These are phyloP conservation scores for Aaosphaeria arxii DNA, from an alignment of 2,329 filamentous ascomycete genomes.

Conservation along the genomic window DNA sequence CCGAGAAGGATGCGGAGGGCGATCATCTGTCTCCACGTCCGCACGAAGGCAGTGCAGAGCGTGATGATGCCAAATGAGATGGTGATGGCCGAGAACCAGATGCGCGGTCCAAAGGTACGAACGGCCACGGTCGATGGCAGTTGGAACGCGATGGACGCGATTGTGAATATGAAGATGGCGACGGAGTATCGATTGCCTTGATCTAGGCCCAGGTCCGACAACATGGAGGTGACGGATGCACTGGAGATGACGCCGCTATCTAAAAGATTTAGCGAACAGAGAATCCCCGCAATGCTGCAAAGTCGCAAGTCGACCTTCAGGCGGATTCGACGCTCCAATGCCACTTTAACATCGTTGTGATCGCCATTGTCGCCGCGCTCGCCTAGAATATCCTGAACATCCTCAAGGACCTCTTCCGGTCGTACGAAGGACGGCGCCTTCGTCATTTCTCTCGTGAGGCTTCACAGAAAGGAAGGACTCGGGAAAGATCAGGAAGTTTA, in stretches of 20 bases:
- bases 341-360: slow-evolving; percentile 7
- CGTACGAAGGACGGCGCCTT: neutral
- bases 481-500: too few species aligned
- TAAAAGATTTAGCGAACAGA: slow-evolving; percentile 67
- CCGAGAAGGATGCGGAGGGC: slow-evolving; percentile 64
- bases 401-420: neutral
- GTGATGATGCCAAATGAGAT: slow-evolving; percentile 63
- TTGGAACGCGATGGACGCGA: slow-evolving; percentile 66
- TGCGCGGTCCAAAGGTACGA: slow-evolving; percentile 61
- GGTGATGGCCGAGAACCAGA: slow-evolving; percentile 61
- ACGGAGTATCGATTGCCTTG: slow-evolving; percentile 65
- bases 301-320: slow-evolving; percentile 65
- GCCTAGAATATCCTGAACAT: neutral
- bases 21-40: slow-evolving; percentile 68
- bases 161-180: slow-evolving; percentile 71
- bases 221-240: slow-evolving; percentile 68
- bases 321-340: slow-evolving; percentile 50
- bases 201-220: slow-evolving; percentile 59
- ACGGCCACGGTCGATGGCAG: slow-evolving; percentile 67
- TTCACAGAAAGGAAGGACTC: too few species aligned
- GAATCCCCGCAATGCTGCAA: slow-evolving; percentile 68
- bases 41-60: slow-evolving; percentile 65
- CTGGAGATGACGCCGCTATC: slow-evolving; percentile 69
- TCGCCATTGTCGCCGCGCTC: neutral
- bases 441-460: too few species aligned